phyloP scores from a whole-genome alignment of 1,284 basidiomycete species.

The Trichosporon coremiiforme region DNA sequence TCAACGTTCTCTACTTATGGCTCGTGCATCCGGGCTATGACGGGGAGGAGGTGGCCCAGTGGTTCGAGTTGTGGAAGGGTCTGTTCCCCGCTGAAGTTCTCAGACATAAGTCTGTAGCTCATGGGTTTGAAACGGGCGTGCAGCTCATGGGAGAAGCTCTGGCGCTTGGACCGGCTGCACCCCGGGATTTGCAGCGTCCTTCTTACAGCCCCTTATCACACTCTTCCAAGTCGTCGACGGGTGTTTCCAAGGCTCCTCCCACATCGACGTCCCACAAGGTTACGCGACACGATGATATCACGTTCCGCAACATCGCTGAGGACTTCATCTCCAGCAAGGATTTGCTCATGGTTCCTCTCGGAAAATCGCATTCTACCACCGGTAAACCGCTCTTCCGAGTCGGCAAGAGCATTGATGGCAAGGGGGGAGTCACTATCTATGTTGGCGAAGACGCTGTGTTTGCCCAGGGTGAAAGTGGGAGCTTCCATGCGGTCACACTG shows the following conservation, averaged over 20 bases:
- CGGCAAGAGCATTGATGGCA: conserved; percentile 73
- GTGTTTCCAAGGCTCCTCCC: not conserved
- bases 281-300: conserved; percentile 63
- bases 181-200: conserved; percentile 67
- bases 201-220: conserved; percentile 51
- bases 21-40: conserved; percentile 78
- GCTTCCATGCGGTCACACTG: conserved; percentile 49
- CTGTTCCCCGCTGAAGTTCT: conserved; percentile 72
- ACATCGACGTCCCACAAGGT: not conserved
- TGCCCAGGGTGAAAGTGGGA: conserved; percentile 47
- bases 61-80: conserved; percentile 86
- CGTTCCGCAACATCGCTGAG: conserved; percentile 87
- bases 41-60: conserved; percentile 85
- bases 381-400: conserved; percentile 85
- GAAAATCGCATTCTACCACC: conserved; percentile 74
- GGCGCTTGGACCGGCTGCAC: conserved; percentile 73
- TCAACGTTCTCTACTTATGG: conserved; percentile 88
- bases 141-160: conserved; percentile 92
- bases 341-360: conserved; percentile 82
- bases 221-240: not conserved
- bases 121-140: conserved; percentile 80
- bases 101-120: conserved; percentile 66
- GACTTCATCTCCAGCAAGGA: conserved; percentile 81
- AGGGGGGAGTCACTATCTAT: conserved; percentile 77
- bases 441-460: conserved; percentile 54